phyloP scores from a whole-genome alignment of 164 flowering plant species.

The Stephania cephalantha region DNA sequence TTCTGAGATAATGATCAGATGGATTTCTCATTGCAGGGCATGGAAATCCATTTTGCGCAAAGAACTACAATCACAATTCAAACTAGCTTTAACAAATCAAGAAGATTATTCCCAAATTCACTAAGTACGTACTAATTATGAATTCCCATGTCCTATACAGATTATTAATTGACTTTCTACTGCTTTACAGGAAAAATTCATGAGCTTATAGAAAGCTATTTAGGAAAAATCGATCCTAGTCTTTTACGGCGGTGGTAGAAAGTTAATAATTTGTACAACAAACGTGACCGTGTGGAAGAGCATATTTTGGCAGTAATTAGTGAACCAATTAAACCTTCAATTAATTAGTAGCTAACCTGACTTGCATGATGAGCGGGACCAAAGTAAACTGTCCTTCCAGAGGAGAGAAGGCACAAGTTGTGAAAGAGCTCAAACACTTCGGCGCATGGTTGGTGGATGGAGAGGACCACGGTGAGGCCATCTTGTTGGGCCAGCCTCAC shows the following conservation, averaged over 20 bases:
- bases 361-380: constrained; percentile 39
- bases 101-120: too few species aligned
- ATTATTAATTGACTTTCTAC: too few species aligned
- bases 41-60: constrained; percentile 55
- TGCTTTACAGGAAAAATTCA: too few species aligned
- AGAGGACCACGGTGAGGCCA: constrained; percentile 44
- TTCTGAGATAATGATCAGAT: constrained; percentile 69
- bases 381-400: constrained; percentile 56
- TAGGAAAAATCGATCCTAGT: too few species aligned
- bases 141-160: too few species aligned
- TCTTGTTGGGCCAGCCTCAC: constrained; percentile 25
- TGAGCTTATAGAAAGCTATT: too few species aligned
- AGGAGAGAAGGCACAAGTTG: constrained; percentile 50
- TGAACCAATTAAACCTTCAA: background rate
- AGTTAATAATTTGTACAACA: too few species aligned
- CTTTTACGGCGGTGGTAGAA: too few species aligned
- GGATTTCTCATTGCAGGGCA: constrained; percentile 70
- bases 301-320: too few species aligned
- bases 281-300: too few species aligned
- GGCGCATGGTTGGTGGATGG: constrained; percentile 74
- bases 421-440: constrained; percentile 58
- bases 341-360: constrained; percentile 25
- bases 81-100: background rate
- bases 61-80: constrained; percentile 35
- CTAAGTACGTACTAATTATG: too few species aligned